phyloP scores from a whole-genome alignment of 2,329 filamentous ascomycete genomes.

The Aureobasidium melanogenum region DNA sequence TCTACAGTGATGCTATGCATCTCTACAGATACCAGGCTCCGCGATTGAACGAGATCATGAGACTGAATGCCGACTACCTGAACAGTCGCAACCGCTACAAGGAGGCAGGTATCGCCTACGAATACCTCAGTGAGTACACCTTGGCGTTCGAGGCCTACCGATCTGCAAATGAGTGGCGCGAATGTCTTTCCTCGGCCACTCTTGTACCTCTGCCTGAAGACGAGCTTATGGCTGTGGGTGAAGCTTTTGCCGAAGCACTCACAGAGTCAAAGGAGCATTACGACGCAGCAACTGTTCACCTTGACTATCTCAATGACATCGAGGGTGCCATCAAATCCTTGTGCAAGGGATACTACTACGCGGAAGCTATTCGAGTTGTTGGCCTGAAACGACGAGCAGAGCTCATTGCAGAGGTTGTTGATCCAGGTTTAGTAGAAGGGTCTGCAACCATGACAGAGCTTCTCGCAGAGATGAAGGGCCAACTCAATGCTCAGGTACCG shows the following conservation, averaged over 20 bases:
- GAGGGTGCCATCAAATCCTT: constrained; percentile 63
- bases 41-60: constrained; percentile 59
- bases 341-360: constrained; percentile 80
- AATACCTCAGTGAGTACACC: constrained; percentile 66
- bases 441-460: constrained; percentile 80
- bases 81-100: constrained; percentile 66
- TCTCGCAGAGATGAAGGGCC: constrained; percentile 82
- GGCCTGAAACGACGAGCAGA: constrained; percentile 51
- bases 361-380: constrained; percentile 75
- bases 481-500: constrained; percentile 76
- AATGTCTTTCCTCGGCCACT: constrained; percentile 73
- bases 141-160: constrained; percentile 78
- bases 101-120: constrained; percentile 81
- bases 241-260: constrained; percentile 65
- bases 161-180: constrained; percentile 79
- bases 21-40: constrained; percentile 74
- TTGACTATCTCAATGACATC: constrained; percentile 70
- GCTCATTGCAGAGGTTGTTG: constrained; percentile 61
- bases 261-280: constrained; percentile 77
- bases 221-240: constrained; percentile 60
- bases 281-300: constrained; percentile 68
- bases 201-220: constrained; percentile 54
- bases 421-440: constrained; percentile 70
- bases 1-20: constrained; percentile 69
- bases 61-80: constrained; percentile 71